Evolutionary conservation across 257 asterid genomes (phyloP), one percentile per base, ranked within the genome.

Genomic region (Anisodus tanguticus): DNA sequence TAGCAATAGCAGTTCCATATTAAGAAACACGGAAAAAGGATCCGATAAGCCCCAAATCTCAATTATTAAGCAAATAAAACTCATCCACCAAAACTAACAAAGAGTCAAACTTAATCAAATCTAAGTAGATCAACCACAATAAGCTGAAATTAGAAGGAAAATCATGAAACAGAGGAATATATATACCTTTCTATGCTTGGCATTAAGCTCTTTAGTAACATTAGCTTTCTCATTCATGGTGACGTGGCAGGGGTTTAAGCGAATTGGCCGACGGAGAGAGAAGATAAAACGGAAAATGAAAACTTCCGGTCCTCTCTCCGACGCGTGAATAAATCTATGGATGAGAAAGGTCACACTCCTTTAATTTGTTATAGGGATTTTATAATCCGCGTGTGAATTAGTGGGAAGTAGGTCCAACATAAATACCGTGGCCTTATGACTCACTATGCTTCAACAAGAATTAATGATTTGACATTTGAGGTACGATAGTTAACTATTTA

Each of bases 151-250:
- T 31, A 31, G 2, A 31, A 31, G 35, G 35, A 31, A 31, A 84
- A 81, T 63, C 9, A 37, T 31, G n/a, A 87, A 60, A 2, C 53
- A 47, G 53, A 84, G 17, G 5, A 82, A 84, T 84, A 12, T 6
- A 16, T 74, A 76, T 26, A 97, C 99, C 99, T 97, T 97, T 77
- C 98, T 87, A 83, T 97, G 99, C 90, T 86, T 93, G 84, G 95
- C 96, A 86, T 95, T 97, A 79, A 97, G 98, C 94, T 97, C 99
- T 85, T 95, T 97, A 87, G 98, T 90, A 63, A 97, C 99, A 89
- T 84, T 90, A 69, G 99, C 98, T 88, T 97, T 97, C 94, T 90
- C 93, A 62, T 97, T 97, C 99, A 97, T 97, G 90, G 91, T 79
- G 91, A 82, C 31, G 43, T 31, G 39, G 49, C 31, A 74, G 49